Percentiles rank a stretch among this genome's conserved stretches.
Conservation (phyloP, 495 filamentous ascomycete genomes). For the Daldinia vernicosa region DNA sequence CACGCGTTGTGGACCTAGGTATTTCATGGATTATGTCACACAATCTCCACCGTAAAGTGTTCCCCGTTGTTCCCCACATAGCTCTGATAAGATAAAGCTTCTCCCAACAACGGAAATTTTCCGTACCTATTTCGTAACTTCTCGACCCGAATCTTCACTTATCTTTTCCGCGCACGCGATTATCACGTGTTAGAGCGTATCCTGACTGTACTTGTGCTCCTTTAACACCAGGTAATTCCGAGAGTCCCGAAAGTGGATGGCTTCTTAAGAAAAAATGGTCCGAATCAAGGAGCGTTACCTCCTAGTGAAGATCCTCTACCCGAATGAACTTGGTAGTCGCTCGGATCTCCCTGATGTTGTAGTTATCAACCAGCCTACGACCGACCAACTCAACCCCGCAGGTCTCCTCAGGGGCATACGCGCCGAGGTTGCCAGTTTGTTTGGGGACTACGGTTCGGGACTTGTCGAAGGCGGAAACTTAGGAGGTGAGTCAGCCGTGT, state of each 20-base stretch:
- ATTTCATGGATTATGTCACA: neutral
- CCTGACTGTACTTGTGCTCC: neutral
- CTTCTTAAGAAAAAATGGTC: conserved; percentile 72
- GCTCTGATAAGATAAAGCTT: conserved; percentile 43
- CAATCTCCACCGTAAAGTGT: neutral
- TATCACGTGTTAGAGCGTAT: neutral
- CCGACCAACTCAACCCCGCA: conserved; percentile 68
- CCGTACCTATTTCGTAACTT: neutral
- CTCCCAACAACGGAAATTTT: conserved; percentile 19
- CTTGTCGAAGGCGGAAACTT: conserved; percentile 64
- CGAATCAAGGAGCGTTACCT: conserved; percentile 96
- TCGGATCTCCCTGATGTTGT: conserved; percentile 63
- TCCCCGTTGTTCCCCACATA: neutral
- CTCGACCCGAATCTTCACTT: neutral
- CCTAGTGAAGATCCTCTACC: conserved; percentile 89
- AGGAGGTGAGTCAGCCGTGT: conserved; percentile 13
- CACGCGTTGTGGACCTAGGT: too few species aligned
- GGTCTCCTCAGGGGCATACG: conserved; percentile 73
- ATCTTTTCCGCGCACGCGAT: neutral
- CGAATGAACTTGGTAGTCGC: conserved; percentile 59
- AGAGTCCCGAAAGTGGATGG: neutral
- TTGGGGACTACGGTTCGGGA: conserved; percentile 92
- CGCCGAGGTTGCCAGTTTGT: conserved; percentile 72
- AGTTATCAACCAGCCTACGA: conserved; percentile 79
- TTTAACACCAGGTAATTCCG: neutral